Evolutionary conservation across 106 monocot genomes (phyloP).

Genomic region (Platanthera guangdongensis): DNA sequence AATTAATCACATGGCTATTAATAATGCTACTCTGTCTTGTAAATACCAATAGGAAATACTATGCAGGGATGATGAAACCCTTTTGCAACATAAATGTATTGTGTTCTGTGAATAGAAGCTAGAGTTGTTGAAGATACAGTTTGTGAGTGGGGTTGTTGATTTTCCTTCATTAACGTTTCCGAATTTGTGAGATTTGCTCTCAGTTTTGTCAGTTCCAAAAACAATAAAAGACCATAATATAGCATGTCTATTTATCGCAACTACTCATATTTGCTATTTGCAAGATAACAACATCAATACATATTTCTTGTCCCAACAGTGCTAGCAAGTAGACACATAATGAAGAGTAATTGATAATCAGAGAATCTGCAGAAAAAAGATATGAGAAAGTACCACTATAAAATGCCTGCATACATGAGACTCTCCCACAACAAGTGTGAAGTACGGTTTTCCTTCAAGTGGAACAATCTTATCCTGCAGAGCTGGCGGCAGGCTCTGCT

Average conservation of each 20-base stretch:
- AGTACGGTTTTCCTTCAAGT: slow-evolving; percentile 5
- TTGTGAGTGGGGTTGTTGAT: too few relatives aligned
- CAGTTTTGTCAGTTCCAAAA: neutral
- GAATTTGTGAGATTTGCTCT: neutral
- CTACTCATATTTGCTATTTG: neutral
- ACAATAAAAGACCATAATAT: neutral
- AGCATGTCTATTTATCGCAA: neutral
- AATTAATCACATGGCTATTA: too few relatives aligned
- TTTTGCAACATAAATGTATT: too few relatives aligned
- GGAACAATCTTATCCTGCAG: neutral
- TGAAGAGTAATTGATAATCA: neutral
- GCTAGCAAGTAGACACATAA: neutral
- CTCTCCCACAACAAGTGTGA: neutral
- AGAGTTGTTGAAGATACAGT: too few relatives aligned
- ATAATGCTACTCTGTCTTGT: too few relatives aligned
- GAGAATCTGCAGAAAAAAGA: neutral
- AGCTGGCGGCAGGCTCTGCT: neutral
- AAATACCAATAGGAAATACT: too few relatives aligned
- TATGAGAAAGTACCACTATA: neutral
- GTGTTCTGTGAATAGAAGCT: too few relatives aligned
- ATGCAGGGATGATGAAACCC: too few relatives aligned
- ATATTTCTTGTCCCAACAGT: neutral
- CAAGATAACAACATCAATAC: neutral
- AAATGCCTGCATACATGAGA: neutral
- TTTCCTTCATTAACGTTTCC: too few relatives aligned